Evolutionary conservation across 129 eudicot species (phyloP).

Genomic region (Flaveria bidentis): DNA sequence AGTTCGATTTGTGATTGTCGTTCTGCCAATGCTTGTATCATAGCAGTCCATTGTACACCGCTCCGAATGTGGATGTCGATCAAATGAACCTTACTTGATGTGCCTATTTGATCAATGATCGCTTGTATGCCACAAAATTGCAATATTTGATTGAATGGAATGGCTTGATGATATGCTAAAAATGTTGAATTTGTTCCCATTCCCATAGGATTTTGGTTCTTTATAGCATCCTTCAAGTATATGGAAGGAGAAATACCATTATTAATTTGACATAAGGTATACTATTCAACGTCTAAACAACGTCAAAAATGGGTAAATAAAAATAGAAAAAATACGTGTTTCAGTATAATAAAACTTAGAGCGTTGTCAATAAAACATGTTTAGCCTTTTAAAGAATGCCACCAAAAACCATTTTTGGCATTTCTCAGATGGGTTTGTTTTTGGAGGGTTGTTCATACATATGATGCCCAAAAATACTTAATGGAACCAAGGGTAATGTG

Average conservation of each 20-base stretch:
- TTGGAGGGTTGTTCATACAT: no score
- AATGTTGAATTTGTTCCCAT: constrained; percentile 34
- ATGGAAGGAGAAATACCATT: background rate
- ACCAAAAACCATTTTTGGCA: no score
- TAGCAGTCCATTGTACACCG: constrained; percentile 50
- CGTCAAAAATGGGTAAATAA: no score
- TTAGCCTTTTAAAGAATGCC: no score
- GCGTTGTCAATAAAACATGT: no score
- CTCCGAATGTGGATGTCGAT: constrained; percentile 64
- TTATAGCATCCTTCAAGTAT: constrained; percentile 15
- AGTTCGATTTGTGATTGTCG: constrained; percentile 27
- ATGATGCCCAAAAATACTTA: no score
- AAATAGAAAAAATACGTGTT: no score
- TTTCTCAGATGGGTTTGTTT: no score
- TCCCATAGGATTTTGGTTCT: constrained; percentile 26
- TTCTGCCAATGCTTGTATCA: constrained; percentile 56
- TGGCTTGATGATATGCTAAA: constrained; percentile 43
- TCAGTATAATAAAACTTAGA: no score
- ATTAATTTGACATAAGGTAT: background rate
- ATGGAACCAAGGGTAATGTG: no score
- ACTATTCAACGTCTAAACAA: no score
- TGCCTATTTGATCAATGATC: constrained; percentile 45
- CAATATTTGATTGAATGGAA: constrained; percentile 57
- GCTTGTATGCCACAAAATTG: constrained; percentile 60
- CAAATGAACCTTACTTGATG: constrained; percentile 47